phyloP scores from a whole-genome alignment of 2,329 filamentous ascomycete genomes.

The Allantophomopsis cytisporea region DNA sequence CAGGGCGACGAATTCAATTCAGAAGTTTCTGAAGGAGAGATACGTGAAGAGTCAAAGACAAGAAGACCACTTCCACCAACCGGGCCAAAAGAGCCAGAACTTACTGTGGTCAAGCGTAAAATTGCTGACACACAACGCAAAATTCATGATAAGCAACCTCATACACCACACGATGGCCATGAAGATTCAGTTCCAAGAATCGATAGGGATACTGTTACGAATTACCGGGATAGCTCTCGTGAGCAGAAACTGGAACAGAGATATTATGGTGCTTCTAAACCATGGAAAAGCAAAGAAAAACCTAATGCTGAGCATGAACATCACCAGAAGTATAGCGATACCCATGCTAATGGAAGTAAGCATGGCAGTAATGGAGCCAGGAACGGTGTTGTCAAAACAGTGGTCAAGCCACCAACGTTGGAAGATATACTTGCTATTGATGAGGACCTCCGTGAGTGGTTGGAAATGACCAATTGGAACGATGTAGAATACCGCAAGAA shows the following conservation, averaged over 20 bases:
- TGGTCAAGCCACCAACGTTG: background rate
- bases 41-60: conserved; percentile 14
- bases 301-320: no score
- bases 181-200: conserved; percentile 7
- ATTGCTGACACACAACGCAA: conserved; percentile 7
- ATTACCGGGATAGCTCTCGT: background rate
- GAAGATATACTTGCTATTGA: conserved; percentile 12
- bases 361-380: no score
- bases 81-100: conserved; percentile 8
- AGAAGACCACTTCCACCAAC: conserved; percentile 6
- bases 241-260: no score
- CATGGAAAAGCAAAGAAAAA: no score
- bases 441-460: conserved; percentile 20
- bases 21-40: conserved; percentile 17
- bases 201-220: conserved; percentile 4
- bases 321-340: no score
- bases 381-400: no score
- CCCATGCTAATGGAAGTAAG: no score
- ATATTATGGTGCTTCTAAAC: no score
- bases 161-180: background rate
- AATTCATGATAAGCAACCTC: conserved; percentile 6
- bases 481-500: conserved; percentile 18
- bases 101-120: conserved; percentile 2
- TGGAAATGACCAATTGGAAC: conserved; percentile 20
- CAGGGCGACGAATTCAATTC: conserved; percentile 1